Base-by-base conservation (phyloP, 768 basidiomycete genomes). In the Termitomyces sp. region DNA sequence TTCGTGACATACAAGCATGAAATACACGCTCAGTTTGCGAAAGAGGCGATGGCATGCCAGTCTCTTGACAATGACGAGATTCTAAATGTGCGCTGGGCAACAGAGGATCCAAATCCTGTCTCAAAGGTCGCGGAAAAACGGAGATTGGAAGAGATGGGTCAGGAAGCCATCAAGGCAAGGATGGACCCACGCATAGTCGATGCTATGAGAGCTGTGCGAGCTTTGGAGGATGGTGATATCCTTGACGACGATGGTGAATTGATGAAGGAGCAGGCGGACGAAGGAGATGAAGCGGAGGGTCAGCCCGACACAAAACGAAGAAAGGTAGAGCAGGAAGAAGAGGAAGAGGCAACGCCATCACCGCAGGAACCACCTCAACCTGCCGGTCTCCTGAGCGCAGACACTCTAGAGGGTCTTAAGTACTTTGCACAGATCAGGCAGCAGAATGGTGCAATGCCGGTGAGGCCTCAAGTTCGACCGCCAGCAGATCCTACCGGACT, bases 31-130 rank as follows among this genome's bases (percentile, higher is more conserved):
- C 91, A 94, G 66, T 99, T 99, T 68, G 97, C 97, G 17, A 97
- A 97, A 68, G 97, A 99, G 70, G 85, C 96, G 0, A 99, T 99
- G 97, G 93, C 96, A 16, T 95, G 95, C 71, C 97, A 99, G 72
- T 94, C 91, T 17, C 79, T 98, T 61, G 97, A 98, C 68, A 90
- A 93, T 64, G 95, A 97, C 68, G 97, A 99, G 67, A 94, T 98
- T 59, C 80, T 98, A 58, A 99, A 99, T 71, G 94, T 98, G 52
- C 88, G 96, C 47, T 99, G 97, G 97, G 97, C 97, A 35, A 98
- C 96, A 0, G 96, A 97, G 67, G 97, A 99, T 69, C 97, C 97
- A 1, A 99, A 99, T 68, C 97, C 96, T 1, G 84, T 84, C 0
- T 85, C 89, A 60, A 95, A 94, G 64, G 85, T 89, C 8, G 81